These are phyloP conservation scores for Zizania latifolia DNA, from an alignment of 176 grass and related monocot genomes.

Conservation along the genomic window DNA sequence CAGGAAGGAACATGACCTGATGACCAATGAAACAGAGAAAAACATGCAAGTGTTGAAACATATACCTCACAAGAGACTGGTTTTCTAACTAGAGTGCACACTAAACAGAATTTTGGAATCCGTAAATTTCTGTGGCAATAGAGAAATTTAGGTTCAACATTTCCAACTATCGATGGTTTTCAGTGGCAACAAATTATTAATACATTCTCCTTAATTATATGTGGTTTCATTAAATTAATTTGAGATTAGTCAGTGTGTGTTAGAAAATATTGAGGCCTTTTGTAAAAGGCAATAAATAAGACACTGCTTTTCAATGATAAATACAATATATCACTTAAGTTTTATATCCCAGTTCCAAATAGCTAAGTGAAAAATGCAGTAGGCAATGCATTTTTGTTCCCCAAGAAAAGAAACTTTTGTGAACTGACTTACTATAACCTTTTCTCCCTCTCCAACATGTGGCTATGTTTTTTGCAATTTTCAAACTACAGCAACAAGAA, in stretches of 20 bases:
- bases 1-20: neutral
- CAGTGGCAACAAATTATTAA: neutral
- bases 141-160: neutral
- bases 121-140: neutral
- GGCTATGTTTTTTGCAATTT: neutral
- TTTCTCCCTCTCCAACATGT: neutral
- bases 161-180: neutral
- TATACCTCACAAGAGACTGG: neutral
- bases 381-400: neutral
- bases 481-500: neutral
- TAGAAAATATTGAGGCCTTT: neutral
- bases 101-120: neutral
- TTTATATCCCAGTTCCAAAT: neutral
- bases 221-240: neutral
- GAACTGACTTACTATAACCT: neutral
- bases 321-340: neutral
- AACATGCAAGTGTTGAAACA: neutral
- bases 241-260: neutral
- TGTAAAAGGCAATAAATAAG: neutral
- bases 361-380: neutral
- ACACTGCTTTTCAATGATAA: neutral
- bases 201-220: neutral
- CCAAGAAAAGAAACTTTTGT: no score
- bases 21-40: neutral
- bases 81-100: neutral